phyloP scores from a whole-genome alignment of 805 yeast species.

The Yarrowia sp. region DNA sequence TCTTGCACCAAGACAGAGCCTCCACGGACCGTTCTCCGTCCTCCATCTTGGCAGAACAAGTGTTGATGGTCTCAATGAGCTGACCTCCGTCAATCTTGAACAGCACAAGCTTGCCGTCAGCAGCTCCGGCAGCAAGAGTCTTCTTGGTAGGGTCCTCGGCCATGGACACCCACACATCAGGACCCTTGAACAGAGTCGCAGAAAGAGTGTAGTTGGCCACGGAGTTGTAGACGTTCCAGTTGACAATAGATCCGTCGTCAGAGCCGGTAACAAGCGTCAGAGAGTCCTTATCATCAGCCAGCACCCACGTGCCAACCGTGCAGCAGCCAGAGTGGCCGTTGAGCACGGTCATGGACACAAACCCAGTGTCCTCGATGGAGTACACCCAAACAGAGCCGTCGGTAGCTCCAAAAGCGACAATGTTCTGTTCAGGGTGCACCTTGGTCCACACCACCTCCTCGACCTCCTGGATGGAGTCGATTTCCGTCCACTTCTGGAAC shows the following conservation, averaged over 20 bases:
- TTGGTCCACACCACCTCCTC: constrained; percentile 88
- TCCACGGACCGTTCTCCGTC: constrained; percentile 69
- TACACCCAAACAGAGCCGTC: constrained; percentile 97
- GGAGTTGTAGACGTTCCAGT: constrained; percentile 88
- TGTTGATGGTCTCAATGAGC: constrained; percentile 66
- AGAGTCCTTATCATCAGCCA: constrained; percentile 62
- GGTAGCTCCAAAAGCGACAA: constrained; percentile 89
- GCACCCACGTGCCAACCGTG: constrained; percentile 78
- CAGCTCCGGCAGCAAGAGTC: constrained; percentile 77
- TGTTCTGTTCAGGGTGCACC: constrained; percentile 74
- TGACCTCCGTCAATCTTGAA: constrained; percentile 77
- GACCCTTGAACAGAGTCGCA: constrained; percentile 68
- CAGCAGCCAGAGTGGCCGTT: constrained; percentile 77
- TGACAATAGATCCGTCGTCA: constrained; percentile 84
- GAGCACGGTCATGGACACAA: constrained; percentile 47
- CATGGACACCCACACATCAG: constrained; percentile 89
- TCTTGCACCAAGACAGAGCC: constrained; percentile 80
- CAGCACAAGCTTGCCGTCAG: constrained; percentile 86
- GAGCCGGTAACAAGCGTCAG: constrained; percentile 75
- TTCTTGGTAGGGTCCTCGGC: constrained; percentile 59
- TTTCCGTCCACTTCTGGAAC: constrained; percentile 82
- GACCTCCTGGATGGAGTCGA: constrained; percentile 78
- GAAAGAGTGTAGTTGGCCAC: constrained; percentile 61
- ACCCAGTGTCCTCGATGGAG: constrained; percentile 61
- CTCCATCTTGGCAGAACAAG: constrained; percentile 58